phyloP scores from a whole-genome alignment of 169 alveolate species.

The Cryptosporidium baileyi region DNA sequence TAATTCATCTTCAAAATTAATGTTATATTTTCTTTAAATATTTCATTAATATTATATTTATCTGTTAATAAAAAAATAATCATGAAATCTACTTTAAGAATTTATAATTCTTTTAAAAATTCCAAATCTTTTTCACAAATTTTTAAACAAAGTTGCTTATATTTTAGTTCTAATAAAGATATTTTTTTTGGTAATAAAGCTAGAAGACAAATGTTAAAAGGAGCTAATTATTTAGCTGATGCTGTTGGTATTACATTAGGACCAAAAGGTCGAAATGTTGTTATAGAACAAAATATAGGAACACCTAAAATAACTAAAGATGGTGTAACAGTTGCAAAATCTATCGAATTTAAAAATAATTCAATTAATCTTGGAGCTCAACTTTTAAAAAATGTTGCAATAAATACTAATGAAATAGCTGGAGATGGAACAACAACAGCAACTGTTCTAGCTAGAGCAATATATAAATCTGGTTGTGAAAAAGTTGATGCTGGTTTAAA shows the following conservation, averaged over 20 bases:
- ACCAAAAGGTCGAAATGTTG: conserved; percentile 99
- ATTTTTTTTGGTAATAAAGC: conserved; percentile 16
- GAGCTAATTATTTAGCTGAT: conserved; percentile 92
- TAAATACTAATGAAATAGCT: conserved; percentile 96
- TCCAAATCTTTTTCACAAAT: too few relatives aligned
- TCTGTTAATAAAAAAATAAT: too few relatives aligned
- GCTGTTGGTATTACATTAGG: conserved; percentile 99
- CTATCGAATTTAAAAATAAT: conserved; percentile 93
- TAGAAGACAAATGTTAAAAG: conserved; percentile 43
- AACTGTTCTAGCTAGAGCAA: conserved; percentile 97
- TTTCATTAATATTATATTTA: too few relatives aligned
- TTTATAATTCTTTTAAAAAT: too few relatives aligned
- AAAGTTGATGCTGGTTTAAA: conserved; percentile 99
- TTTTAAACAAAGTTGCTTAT: not conserved
- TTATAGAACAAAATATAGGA: conserved; percentile 93
- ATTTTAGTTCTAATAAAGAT: conserved; percentile 6
- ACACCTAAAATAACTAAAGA: conserved; percentile 98
- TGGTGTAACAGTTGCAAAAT: conserved; percentile 99
- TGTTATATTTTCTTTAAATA: too few relatives aligned
- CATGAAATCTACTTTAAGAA: too few relatives aligned
- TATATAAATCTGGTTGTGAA: conserved; percentile 97
- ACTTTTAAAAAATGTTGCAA: conserved; percentile 96
- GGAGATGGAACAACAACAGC: conserved; percentile 99
- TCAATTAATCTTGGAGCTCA: conserved; percentile 97
- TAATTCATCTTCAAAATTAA: too few relatives aligned